Base-by-base conservation (phyloP, 2,329 filamentous ascomycete species). In the Fusarium xylarioides region DNA sequence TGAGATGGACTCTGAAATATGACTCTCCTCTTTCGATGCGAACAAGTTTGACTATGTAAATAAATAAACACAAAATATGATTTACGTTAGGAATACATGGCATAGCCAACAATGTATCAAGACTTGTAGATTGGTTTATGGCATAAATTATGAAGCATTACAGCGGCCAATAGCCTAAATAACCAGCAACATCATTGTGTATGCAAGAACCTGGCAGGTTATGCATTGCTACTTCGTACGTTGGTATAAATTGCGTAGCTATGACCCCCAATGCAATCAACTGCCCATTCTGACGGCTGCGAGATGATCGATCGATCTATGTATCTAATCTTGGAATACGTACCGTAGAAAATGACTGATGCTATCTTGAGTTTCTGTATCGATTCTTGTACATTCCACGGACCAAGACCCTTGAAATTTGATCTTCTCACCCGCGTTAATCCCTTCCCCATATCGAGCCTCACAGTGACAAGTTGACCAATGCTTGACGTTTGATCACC, bases 1-100 rank as follows among this genome's bases (percentile, higher is more conserved):
- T 46, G 59, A 77, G 74, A 75, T 70, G 74, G 69, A 73, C 43
- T 79, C 76, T 78, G 77, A 75, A 78, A 80, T 60, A 80, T 43
- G 78, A 74, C 64, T 71, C 63, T 78, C 66, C 61, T 70, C 68
- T 76, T 75, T 71, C 62, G 54, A 57, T 68, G 60, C 60, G 53
- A 44, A 66, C 63, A 71, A 38, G 54, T 54, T 35, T 70, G 37
- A 37, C 38, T 28, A 61, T 40, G 18, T 56, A 50, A 47, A 55
- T 56, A 50, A 47, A 55, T 46, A 58, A 44, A 28, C 37, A 55
- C 18, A 34, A 72, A 62, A 67, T 37, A 55, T 52, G 43, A 62
- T 50, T 69, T 56, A 56, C n/a, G 64, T 46, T 43, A 32, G 38
- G n/a, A 35, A 59, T 37, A 34, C n/a, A 40, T 47, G 30, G n/a